Conservation (phyloP, 192 early-diverging fungal genomes). For the Podila verticillata region DNA sequence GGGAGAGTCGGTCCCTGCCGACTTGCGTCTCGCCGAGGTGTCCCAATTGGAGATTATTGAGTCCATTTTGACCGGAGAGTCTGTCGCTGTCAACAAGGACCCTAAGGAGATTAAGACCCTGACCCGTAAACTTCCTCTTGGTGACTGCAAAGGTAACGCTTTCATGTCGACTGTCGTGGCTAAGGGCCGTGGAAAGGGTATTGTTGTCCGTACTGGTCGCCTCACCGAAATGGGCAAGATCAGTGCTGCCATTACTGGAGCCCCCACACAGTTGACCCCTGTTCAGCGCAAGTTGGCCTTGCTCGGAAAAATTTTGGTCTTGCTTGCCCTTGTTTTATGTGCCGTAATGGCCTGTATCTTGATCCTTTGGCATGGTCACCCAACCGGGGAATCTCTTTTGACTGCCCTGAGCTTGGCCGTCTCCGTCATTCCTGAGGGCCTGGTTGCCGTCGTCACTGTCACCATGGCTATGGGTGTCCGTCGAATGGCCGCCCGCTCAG, state of each 20-base stretch:
- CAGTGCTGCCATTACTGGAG: constrained; percentile 81
- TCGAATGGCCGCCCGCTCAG: constrained; percentile 87
- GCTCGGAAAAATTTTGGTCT: constrained; percentile 85
- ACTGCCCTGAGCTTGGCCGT: constrained; percentile 91
- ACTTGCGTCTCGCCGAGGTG: constrained; percentile 76
- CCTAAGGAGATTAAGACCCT: constrained; percentile 70
- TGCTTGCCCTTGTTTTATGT: constrained; percentile 83
- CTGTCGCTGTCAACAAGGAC: constrained; percentile 71
- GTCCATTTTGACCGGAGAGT: constrained; percentile 85
- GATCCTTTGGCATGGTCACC: constrained; percentile 68
- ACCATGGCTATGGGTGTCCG: constrained; percentile 97
- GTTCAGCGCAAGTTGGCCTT: constrained; percentile 76
- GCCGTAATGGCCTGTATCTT: constrained; percentile 85
- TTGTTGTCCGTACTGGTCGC: constrained; percentile 89
- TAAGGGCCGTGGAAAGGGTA: constrained; percentile 88
- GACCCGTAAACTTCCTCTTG: constrained; percentile 75
- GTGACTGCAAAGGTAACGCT: constrained; percentile 94
- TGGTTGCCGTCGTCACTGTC: constrained; percentile 96
- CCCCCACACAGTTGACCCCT: constrained; percentile 64
- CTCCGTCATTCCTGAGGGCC: constrained; percentile 96
- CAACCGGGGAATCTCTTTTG: constrained; percentile 76
- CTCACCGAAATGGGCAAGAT: constrained; percentile 95
- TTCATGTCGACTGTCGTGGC: constrained; percentile 96
- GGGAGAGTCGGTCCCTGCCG: constrained; percentile 85
- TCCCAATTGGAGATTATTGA: constrained; percentile 82